phyloP scores from a whole-genome alignment of 2,329 filamentous ascomycete species.

The Plenodomus lindquistii region DNA sequence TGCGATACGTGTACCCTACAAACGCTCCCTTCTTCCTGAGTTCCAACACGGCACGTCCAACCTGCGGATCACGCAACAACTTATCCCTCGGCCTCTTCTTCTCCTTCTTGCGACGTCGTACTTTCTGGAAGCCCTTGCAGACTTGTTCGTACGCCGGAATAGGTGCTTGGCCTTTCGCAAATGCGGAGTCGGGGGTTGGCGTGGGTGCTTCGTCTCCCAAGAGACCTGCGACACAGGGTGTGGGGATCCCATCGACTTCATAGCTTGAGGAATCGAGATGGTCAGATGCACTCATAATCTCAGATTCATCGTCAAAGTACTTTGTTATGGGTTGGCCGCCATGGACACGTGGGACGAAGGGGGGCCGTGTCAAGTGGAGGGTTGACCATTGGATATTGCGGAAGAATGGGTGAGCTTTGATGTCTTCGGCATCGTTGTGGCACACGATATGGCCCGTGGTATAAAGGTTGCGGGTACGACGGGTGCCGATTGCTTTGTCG shows the following conservation, averaged over 20 bases:
- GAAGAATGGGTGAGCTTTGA: slow-evolving; percentile 90
- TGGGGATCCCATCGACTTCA: slow-evolving; percentile 11
- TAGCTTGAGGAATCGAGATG: slow-evolving; percentile 43
- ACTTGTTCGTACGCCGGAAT: slow-evolving; percentile 6
- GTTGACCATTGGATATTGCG: slow-evolving; percentile 75
- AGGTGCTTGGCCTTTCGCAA: background rate
- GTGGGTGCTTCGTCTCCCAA: slow-evolving; percentile 1
- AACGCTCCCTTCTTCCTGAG: slow-evolving; percentile 83
- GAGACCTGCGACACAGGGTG: background rate
- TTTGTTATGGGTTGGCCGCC: slow-evolving; percentile 63
- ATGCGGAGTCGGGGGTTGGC: slow-evolving; percentile 1
- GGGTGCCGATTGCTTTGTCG: slow-evolving; percentile 28
- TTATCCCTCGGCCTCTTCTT: slow-evolving; percentile 83
- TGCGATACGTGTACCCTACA: slow-evolving; percentile 83
- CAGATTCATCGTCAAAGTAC: slow-evolving; percentile 85
- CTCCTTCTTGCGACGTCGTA: slow-evolving; percentile 63
- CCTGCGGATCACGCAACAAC: slow-evolving; percentile 72
- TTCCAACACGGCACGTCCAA: slow-evolving; percentile 71
- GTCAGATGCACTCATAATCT: slow-evolving; percentile 55
- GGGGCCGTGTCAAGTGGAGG: slow-evolving; percentile 71
- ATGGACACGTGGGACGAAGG: slow-evolving; percentile 75
- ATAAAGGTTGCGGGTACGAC: slow-evolving; percentile 32
- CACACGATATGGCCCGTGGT: slow-evolving; percentile 70
- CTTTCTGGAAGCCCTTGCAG: slow-evolving; percentile 9
- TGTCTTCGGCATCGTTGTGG: slow-evolving; percentile 81